Percentiles rank a stretch among this genome's conserved stretches.
These are phyloP conservation scores for Colletotrichum paranaense DNA, from an alignment of 2,329 filamentous ascomycete species.

Conservation along the genomic window DNA sequence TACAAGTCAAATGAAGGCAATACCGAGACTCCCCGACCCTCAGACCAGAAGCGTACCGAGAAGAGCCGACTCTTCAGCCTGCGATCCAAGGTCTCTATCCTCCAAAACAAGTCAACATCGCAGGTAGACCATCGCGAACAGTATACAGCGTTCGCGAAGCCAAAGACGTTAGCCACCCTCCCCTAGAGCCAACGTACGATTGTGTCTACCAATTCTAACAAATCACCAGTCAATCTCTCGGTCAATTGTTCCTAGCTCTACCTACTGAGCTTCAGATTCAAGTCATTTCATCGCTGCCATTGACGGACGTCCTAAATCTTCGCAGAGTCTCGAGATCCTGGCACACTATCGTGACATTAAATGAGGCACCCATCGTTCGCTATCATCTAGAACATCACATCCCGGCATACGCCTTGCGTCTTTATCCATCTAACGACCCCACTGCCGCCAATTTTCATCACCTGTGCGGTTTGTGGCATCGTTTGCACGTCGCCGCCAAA, in stretches of 20 bases:
- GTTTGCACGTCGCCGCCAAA: conserved; percentile 73
- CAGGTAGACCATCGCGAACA: conserved; percentile 7
- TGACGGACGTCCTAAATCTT: conserved; percentile 70
- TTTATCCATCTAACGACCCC: conserved; percentile 66
- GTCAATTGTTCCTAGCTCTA: conserved; percentile 67
- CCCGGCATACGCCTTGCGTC: conserved; percentile 68
- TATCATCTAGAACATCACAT: conserved; percentile 70
- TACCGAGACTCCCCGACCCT: conserved; percentile 42
- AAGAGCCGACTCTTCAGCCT: conserved; percentile 56
- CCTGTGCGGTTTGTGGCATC: conserved; percentile 73
- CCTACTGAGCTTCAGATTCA: conserved; percentile 73
- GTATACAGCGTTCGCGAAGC: background rate
- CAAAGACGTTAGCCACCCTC: conserved; percentile 20
- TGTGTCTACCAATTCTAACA: conserved; percentile 35
- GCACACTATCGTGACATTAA: conserved; percentile 68
- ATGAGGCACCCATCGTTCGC: conserved; percentile 71
- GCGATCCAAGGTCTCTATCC: conserved; percentile 51
- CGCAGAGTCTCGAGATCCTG: conserved; percentile 69
- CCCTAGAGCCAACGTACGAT: background rate
- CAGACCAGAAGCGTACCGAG: conserved; percentile 48
- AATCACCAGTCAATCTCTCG: conserved; percentile 57
- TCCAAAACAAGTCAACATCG: conserved; percentile 38
- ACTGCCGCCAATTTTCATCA: conserved; percentile 67
- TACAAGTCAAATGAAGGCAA: conserved; percentile 45
- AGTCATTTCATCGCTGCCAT: conserved; percentile 68